These are phyloP conservation scores for Dactylonectria estremocensis DNA, from an alignment of 2,329 filamentous ascomycete genomes.

Conservation along the genomic window DNA sequence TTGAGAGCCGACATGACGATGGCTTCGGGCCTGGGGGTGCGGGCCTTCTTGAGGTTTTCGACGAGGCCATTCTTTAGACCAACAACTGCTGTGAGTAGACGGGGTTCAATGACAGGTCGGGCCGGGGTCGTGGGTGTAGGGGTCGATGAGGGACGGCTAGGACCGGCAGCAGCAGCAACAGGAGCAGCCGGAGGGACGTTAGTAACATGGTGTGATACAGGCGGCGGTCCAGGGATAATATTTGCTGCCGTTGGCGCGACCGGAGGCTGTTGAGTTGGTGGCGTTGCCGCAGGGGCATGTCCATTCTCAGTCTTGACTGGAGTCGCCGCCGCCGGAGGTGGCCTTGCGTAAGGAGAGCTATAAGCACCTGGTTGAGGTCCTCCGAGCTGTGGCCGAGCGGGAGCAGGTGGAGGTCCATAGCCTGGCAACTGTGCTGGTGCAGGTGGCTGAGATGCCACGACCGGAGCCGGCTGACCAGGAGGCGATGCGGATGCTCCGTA, in stretches of 20 bases:
- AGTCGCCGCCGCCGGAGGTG: slow-evolving; percentile 48
- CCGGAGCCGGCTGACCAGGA: slow-evolving; percentile 45
- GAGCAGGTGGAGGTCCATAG: slow-evolving; percentile 55
- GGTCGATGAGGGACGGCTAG: slow-evolving; percentile 46
- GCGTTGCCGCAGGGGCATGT: slow-evolving; percentile 33
- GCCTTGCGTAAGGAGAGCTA: slow-evolving; percentile 56
- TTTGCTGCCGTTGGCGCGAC: slow-evolving; percentile 33
- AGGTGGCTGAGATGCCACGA: slow-evolving; percentile 49
- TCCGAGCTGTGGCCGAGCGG: slow-evolving; percentile 52
- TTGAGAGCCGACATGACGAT: slow-evolving; percentile 69
- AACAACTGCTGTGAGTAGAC: slow-evolving; percentile 59
- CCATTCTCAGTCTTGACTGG: slow-evolving; percentile 51
- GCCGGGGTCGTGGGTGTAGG: slow-evolving; percentile 46
- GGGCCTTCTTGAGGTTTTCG: slow-evolving; percentile 61
- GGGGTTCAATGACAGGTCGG: slow-evolving; percentile 61
- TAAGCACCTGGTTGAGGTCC: slow-evolving; percentile 53
- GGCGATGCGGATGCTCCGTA: slow-evolving; percentile 50
- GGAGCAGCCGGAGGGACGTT: slow-evolving; percentile 37
- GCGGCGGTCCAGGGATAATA: slow-evolving; percentile 37
- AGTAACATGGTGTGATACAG: slow-evolving; percentile 32
- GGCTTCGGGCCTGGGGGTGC: slow-evolving; percentile 60
- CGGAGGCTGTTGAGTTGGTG: slow-evolving; percentile 34
- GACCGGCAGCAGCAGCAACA: slow-evolving; percentile 22
- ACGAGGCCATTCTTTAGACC: slow-evolving; percentile 64
- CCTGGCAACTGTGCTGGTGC: slow-evolving; percentile 54